These are phyloP conservation scores for Candolleomyces eurysporus DNA, from an alignment of 768 basidiomycete species.

Conservation along the genomic window DNA sequence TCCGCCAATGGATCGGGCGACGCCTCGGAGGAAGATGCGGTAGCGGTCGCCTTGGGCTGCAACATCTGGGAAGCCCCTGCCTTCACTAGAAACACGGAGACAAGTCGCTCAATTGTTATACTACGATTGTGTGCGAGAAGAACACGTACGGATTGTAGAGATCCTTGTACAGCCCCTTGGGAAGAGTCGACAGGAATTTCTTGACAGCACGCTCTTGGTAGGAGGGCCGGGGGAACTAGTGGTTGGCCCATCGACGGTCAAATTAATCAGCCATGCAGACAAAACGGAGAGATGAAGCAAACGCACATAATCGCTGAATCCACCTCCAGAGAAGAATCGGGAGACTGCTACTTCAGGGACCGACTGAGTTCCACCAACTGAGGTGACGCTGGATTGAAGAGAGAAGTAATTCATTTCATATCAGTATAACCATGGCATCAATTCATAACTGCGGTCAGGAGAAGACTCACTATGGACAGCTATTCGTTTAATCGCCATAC, in stretches of 20 bases:
- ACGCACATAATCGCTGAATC: conserved; percentile 68
- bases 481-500: neutral
- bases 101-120: neutral
- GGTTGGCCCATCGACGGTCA: neutral
- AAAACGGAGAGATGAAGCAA: neutral
- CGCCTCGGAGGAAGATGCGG: conserved; percentile 44
- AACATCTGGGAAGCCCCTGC: conserved; percentile 61
- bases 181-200: conserved; percentile 43
- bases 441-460: neutral
- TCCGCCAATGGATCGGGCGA: conserved; percentile 43
- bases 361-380: conserved; percentile 61
- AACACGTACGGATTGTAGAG: conserved; percentile 48
- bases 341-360: conserved; percentile 58
- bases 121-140: neutral
- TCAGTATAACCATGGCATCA: neutral
- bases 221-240: conserved; percentile 49
- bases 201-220: conserved; percentile 51
- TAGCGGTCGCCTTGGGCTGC: conserved; percentile 55
- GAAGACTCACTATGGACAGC: neutral
- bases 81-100: conserved; percentile 12
- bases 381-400: conserved; percentile 53
- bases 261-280: neutral
- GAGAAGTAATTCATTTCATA: neutral
- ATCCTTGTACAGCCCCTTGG: conserved; percentile 49
- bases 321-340: conserved; percentile 62